Evolutionary conservation across 352 stramenopile species (phyloP).

Genomic region (Pythium chondricola): DNA sequence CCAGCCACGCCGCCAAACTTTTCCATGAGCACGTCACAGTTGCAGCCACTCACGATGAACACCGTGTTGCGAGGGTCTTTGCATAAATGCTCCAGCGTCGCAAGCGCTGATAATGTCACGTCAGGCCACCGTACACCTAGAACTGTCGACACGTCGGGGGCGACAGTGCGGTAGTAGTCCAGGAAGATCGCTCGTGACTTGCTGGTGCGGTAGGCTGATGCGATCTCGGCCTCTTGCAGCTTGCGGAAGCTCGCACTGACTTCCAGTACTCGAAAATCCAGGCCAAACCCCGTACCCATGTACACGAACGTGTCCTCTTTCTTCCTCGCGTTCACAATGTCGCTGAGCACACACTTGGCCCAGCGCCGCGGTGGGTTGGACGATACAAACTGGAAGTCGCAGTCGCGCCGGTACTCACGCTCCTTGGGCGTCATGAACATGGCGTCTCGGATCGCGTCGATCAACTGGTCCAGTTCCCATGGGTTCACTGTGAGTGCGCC

Average conservation of each 20-base stretch:
- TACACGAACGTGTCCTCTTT: slow-evolving; percentile 78
- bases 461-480: slow-evolving; percentile 90
- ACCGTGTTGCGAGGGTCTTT: slow-evolving; percentile 94
- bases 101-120: slow-evolving; percentile 55
- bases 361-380: slow-evolving; percentile 61
- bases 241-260: slow-evolving; percentile 91
- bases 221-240: slow-evolving; percentile 59
- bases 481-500: slow-evolving; percentile 96
- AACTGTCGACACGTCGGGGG: slow-evolving; percentile 86
- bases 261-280: slow-evolving; percentile 95
- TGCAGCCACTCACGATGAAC: slow-evolving; percentile 97
- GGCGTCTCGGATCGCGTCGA: slow-evolving; percentile 58
- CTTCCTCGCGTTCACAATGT: slow-evolving; percentile 74
- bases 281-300: slow-evolving; percentile 91
- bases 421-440: slow-evolving; percentile 73
- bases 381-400: slow-evolving; percentile 72
- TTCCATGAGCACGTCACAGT: slow-evolving; percentile 93
- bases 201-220: slow-evolving; percentile 58
- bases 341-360: slow-evolving; percentile 64
- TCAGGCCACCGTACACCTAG: slow-evolving; percentile 72
- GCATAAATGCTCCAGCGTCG: slow-evolving; percentile 90
- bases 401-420: slow-evolving; percentile 63
- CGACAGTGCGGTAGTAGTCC: slow-evolving; percentile 98
- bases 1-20: slow-evolving; percentile 93
- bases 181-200: slow-evolving; percentile 93